These are phyloP conservation scores for Tulasnella sp. DNA, from an alignment of 768 basidiomycete genomes.

Conservation along the genomic window DNA sequence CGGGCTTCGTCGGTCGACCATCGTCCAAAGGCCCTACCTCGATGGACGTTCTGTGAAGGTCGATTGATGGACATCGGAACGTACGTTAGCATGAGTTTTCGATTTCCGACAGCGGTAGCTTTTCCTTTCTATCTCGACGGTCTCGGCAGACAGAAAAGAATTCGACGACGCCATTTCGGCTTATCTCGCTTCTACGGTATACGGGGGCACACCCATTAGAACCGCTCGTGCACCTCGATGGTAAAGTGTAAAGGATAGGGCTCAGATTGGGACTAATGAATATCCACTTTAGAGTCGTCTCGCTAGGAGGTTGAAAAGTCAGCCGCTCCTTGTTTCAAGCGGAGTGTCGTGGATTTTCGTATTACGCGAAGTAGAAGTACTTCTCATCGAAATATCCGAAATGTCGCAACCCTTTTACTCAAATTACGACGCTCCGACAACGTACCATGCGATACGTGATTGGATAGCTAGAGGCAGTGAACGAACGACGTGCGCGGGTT, in stretches of 20 bases:
- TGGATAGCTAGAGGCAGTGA: background rate
- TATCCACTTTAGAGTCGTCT: background rate
- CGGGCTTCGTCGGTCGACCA: conserved; percentile 3
- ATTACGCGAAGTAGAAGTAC: background rate
- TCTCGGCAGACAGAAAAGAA: background rate
- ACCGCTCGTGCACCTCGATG: background rate
- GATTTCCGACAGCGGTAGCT: background rate
- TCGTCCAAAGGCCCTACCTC: background rate
- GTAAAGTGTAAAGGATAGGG: background rate
- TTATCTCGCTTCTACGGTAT: background rate
- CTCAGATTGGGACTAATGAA: background rate
- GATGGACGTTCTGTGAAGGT: background rate
- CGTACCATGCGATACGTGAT: background rate
- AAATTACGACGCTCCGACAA: background rate
- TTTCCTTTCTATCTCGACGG: too few relatives aligned
- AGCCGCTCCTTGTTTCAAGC: background rate
- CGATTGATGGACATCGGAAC: background rate
- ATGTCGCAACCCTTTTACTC: background rate
- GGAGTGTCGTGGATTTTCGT: background rate
- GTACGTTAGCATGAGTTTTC: background rate
- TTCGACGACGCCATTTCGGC: background rate
- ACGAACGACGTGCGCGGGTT: background rate
- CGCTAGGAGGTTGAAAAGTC: background rate
- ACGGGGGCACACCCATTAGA: background rate
- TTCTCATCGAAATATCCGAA: background rate